Evolutionary conservation across 768 basidiomycete genomes (phyloP), one percentile per base, ranked within the genome.

Genomic region (Coprinopsis marcescibilis): DNA sequence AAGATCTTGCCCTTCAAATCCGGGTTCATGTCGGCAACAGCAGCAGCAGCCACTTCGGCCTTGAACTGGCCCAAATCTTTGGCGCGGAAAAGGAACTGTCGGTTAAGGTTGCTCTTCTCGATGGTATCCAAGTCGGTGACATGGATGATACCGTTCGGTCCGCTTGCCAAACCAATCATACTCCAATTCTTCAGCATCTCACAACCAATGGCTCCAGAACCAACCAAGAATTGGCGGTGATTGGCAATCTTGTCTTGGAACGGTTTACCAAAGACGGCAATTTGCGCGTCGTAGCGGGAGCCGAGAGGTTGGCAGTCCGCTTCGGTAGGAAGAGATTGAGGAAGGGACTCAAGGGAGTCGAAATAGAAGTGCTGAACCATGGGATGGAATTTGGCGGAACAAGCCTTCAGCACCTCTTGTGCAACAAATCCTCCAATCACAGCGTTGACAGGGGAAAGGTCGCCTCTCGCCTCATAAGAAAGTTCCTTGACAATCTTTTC

Each of bases 101-200:
- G 74, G 65, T 99, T 99, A 46, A 99, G 67, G 65, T 99, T 99
- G 57, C 89, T 93, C 78, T 99, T 99, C 72, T 99, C 96, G 61
- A 99, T 99, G 24, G 94, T 97, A 65, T 99, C 96, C 57, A 99
- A 66, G 65, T 99, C 96, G 4, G 96, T 98, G 46, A 98, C 90
- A 57, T 94, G 83, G 47, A 99, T 89, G 43, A 75, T 67, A 8
- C 89, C 96, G 33, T 81, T 73, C 13, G 78, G 71, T 10, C 89
- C 89, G 24, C 84, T 78, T 5, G 80, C 94, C 37, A 99, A 70
- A 51, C 96, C 96, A 77, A 98, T 95, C 91, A 98, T 89, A 54
- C 89, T 88, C 96, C 96, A 99, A 66, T 98, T 99, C 75, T 99
- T 99, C 58, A 99, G 70, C 96, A 98, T 98, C 70, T 99, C 96